Conservation (phyloP, 2,329 filamentous ascomycete species). For the Colletotrichum sp. region DNA sequence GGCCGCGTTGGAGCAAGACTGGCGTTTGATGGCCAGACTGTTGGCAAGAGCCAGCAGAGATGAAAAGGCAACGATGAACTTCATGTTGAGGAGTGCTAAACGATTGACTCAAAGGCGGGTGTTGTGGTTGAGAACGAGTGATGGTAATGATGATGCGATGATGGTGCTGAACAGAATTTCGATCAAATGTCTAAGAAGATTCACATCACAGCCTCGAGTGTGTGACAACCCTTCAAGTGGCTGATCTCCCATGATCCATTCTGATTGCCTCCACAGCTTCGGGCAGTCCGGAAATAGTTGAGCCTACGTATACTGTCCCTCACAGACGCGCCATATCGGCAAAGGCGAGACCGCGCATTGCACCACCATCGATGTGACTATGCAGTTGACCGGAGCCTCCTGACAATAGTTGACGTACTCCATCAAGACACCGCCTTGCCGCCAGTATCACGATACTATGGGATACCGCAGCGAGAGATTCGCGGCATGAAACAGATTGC, state of each 20-base stretch:
- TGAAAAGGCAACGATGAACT: neutral
- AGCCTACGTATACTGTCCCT: neutral
- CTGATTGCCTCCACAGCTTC: neutral
- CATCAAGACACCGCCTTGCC: neutral
- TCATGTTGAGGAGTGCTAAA: neutral
- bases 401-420: neutral
- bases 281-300: neutral
- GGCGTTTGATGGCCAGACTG: neutral
- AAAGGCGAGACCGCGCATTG: neutral
- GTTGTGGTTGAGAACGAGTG: neutral
- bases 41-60: neutral
- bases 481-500: neutral
- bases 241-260: neutral
- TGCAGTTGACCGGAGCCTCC: neutral
- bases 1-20: neutral
- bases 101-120: neutral
- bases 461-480: neutral
- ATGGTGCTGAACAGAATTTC: neutral
- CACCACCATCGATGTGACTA: neutral
- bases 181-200: neutral
- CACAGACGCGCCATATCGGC: neutral
- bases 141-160: neutral
- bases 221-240: neutral
- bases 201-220: neutral
- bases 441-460: neutral